These are phyloP conservation scores for Mariannaea sp. DNA, from an alignment of 2,329 filamentous ascomycete species.

Conservation along the genomic window DNA sequence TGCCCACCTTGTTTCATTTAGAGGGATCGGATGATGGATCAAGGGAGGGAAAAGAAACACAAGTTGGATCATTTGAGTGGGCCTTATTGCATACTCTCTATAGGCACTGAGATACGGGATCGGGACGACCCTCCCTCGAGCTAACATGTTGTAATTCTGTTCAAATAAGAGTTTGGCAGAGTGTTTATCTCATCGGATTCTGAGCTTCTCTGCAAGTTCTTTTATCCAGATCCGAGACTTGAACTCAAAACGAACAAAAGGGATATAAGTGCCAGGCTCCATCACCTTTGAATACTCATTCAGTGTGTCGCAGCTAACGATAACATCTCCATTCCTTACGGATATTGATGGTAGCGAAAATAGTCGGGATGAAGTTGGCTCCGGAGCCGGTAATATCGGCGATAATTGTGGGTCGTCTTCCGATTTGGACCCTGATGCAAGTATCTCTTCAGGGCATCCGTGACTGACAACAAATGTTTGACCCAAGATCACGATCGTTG, in stretches of 20 bases:
- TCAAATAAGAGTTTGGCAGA: background rate
- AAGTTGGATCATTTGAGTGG: too few species aligned
- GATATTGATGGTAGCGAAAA: background rate
- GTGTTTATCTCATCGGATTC: too few species aligned
- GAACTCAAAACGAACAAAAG: too few species aligned
- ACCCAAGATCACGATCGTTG: too few species aligned
- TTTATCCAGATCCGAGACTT: too few species aligned
- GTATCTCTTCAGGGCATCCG: background rate
- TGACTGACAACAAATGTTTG: too few species aligned
- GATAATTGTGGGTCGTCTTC: conserved; percentile 7
- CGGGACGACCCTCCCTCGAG: background rate
- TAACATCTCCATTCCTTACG: background rate
- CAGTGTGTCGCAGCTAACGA: too few species aligned
- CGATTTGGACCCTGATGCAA: background rate
- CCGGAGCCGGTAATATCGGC: background rate
- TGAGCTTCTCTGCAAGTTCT: too few species aligned
- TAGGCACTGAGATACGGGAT: background rate
- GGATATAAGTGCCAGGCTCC: too few species aligned
- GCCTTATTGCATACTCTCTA: background rate
- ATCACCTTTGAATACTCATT: too few species aligned
- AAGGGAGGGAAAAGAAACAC: background rate
- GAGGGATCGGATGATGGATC: background rate
- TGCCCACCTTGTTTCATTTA: background rate
- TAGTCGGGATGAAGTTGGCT: conserved; percentile 3
- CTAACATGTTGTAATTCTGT: background rate